These are phyloP conservation scores for Stephanodiscus minutulus DNA, from an alignment of 108 stramenopile species.

Conservation along the genomic window DNA sequence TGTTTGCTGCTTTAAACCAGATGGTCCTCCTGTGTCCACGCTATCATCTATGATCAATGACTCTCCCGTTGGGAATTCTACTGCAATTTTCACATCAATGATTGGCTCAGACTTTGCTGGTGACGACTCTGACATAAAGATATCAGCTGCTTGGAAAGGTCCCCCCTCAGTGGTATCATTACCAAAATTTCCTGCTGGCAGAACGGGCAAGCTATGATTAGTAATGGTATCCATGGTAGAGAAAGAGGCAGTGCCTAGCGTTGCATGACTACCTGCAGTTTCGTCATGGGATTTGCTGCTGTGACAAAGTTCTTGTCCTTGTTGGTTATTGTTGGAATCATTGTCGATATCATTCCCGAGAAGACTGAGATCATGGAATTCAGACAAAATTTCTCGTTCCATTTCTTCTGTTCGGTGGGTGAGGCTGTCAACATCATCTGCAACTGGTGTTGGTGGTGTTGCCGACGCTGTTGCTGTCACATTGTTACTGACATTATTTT, in stretches of 20 bases:
- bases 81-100: constrained; percentile 2
- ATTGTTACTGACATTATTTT: not conserved
- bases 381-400: constrained; percentile 35
- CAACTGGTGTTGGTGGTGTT: not conserved
- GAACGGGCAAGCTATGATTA: not conserved
- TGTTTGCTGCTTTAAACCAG: not conserved
- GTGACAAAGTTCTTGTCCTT: not conserved
- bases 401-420: constrained; percentile 27
- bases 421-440: constrained; percentile 24
- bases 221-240: constrained; percentile 9
- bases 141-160: not conserved
- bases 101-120: not conserved
- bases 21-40: not conserved
- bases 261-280: constrained; percentile 2
- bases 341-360: constrained; percentile 4
- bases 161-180: not conserved
- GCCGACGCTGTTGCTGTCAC: constrained; percentile 6
- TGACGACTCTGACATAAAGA: constrained; percentile 1
- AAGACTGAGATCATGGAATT: constrained; percentile 44
- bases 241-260: constrained; percentile 13
- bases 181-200: not conserved
- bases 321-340: constrained; percentile 2
- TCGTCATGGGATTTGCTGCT: not conserved
- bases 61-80: not conserved
- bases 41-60: not conserved